These are phyloP conservation scores for Trichophyton verrucosum DNA, from an alignment of 2,329 filamentous ascomycete genomes.

Conservation along the genomic window DNA sequence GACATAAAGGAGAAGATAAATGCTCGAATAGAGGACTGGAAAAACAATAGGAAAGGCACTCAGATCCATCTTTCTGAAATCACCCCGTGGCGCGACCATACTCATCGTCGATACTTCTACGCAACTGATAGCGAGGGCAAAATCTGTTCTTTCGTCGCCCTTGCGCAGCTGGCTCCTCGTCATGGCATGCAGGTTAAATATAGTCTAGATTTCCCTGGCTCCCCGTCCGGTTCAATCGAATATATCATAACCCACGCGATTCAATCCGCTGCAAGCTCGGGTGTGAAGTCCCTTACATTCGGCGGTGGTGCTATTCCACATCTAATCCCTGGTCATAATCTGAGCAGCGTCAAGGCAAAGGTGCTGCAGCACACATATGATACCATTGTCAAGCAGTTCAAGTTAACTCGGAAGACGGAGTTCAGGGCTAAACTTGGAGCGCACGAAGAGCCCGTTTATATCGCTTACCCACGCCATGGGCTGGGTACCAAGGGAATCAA, in stretches of 20 bases:
- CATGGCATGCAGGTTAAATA: slow-evolving; percentile 94
- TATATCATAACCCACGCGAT: slow-evolving; percentile 63
- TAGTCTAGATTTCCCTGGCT: slow-evolving; percentile 80
- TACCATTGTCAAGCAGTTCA: slow-evolving; percentile 66
- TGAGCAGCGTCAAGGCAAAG: slow-evolving; percentile 67
- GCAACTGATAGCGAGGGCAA: slow-evolving; percentile 60
- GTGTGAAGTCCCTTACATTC: slow-evolving; percentile 63
- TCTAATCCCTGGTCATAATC: slow-evolving; percentile 66
- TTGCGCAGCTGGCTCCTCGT: slow-evolving; percentile 66
- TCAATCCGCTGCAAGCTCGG: slow-evolving; percentile 45
- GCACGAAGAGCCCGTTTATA: slow-evolving; percentile 70
- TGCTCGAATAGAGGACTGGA: slow-evolving; percentile 65
- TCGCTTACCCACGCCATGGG: slow-evolving; percentile 79
- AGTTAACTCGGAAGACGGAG: slow-evolving; percentile 70
- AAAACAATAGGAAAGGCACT: slow-evolving; percentile 62
- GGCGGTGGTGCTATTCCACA: slow-evolving; percentile 67
- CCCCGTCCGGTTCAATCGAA: slow-evolving; percentile 81
- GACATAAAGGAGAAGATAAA: slow-evolving; percentile 60
- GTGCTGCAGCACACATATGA: slow-evolving; percentile 74
- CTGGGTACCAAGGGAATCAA: slow-evolving; percentile 69
- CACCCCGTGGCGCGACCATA: slow-evolving; percentile 70
- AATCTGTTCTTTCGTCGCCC: slow-evolving; percentile 64
- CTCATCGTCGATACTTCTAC: slow-evolving; percentile 76
- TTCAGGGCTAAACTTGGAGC: slow-evolving; percentile 87
- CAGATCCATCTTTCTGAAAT: slow-evolving; percentile 89